Percentiles rank a stretch among this genome's conserved stretches.
Evolutionary conservation across 306 rosid genomes (phyloP).

Genomic region (Lathyrus sativus): DNA sequence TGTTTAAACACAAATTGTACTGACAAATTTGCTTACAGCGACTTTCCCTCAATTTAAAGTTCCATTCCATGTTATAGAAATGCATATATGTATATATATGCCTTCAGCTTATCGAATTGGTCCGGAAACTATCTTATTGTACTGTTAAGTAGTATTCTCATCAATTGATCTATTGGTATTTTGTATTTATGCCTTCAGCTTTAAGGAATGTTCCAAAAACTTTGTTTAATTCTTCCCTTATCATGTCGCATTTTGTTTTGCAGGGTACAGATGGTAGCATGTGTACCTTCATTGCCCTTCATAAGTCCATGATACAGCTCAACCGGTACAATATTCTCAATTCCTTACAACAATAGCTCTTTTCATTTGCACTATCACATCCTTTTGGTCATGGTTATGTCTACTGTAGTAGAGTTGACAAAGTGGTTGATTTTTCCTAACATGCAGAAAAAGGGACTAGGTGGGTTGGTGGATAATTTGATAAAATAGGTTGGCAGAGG

Average conservation of each 20-base stretch:
- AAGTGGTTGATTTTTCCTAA: neutral
- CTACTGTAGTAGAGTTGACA: neutral
- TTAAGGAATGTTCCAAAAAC: neutral
- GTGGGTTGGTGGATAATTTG: slow-evolving; percentile 7
- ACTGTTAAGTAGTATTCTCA: slow-evolving; percentile 14
- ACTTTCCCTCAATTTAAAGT: slow-evolving; percentile 10
- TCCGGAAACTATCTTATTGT: neutral
- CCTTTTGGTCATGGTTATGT: slow-evolving; percentile 28
- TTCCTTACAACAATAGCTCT: slow-evolving; percentile 32
- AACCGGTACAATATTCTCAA: slow-evolving; percentile 76
- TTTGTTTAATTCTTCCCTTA: slow-evolving; percentile 22
- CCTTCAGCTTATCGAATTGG: slow-evolving; percentile 19
- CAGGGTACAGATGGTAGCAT: slow-evolving; percentile 81
- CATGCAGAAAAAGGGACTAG: slow-evolving; percentile 3
- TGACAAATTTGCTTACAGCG: neutral
- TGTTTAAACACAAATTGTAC: slow-evolving; percentile 15
- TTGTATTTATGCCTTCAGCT: no score
- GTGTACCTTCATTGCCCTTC: slow-evolving; percentile 76
- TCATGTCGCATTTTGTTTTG: slow-evolving; percentile 37
- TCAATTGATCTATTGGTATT: slow-evolving; percentile 29
- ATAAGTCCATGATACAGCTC: slow-evolving; percentile 79
- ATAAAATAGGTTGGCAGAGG: slow-evolving; percentile 1
- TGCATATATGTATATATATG: neutral
- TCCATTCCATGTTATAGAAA: slow-evolving; percentile 16
- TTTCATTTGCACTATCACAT: slow-evolving; percentile 25